Base-by-base conservation (phyloP, 805 yeast species). In the Saccharomycopsis schoenii region DNA sequence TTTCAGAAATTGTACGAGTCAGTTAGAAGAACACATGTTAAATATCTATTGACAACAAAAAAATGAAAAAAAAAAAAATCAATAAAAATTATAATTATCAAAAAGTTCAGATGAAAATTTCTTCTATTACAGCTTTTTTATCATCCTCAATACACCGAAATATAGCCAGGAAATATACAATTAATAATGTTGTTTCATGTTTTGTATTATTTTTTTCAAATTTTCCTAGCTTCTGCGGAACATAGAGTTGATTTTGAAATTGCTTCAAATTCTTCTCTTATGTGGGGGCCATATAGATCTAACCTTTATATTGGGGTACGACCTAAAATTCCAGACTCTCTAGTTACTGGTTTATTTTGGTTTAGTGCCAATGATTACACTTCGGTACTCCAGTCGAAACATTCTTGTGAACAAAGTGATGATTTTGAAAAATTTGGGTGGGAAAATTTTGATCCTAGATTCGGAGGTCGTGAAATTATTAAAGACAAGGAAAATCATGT, bases 211-310 rank as follows among this genome's bases (percentile, higher is more conserved):
- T 43, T 50, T 51, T 34, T 52, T 24, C 24, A 47, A 14, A 29
- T 39, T 34, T 43, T 42, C 17, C 19, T 41, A 2, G 42, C 29
- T 42, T 8, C n/a, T 21, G 51, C 52, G 4, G 58, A 43, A 25
- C 52, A 5, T 34, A 24, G 34, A 9, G 52, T 6, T 1, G 64
- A 68, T 0, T 77, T 70, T 58, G 70, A 71, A 54, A 63, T 67
- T 34, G 72, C 74, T 41, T 76, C 81, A 6, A 74, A 77, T 56
- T 73, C 79, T 51, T 80, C 89, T 1, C 74, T 88, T 34, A 71
- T 83, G 39, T 93, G 99, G 99, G 98, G 96, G 0, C 96, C 98
- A 0, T 93, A 91, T 72, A 76, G 97, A 65, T 85, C 97, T 9
- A 88, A 89, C 60, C 76, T 89, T 52, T 94, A 92, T 72, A 76